Evolutionary conservation across 768 basidiomycete species (phyloP).

Genomic region (Lactarius sp.): DNA sequence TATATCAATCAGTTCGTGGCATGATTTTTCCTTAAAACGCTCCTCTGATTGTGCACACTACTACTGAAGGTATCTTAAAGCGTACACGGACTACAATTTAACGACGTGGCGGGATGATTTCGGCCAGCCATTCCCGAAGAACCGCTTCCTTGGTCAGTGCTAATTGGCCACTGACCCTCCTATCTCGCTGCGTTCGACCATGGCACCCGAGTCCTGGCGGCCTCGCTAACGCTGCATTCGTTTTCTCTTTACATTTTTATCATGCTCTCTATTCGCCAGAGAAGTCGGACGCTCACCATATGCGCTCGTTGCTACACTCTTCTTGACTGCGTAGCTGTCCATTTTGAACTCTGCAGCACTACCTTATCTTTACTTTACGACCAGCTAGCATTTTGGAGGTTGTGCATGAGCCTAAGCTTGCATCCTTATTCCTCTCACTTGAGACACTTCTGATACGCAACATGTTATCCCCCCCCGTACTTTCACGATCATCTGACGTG

Average conservation of each 20-base stretch:
- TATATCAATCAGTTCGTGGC: constrained; percentile 67
- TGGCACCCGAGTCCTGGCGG: not conserved
- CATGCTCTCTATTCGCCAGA: not conserved
- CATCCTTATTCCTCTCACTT: constrained; percentile 13
- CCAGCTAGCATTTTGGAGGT: constrained; percentile 3
- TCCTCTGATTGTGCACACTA: not conserved
- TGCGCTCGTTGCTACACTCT: not conserved
- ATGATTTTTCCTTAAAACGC: not conserved
- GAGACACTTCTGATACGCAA: constrained; percentile 4
- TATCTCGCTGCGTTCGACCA: not conserved
- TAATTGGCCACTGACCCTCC: constrained; percentile 22
- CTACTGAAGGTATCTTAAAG: constrained; percentile 49
- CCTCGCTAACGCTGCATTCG: not conserved
- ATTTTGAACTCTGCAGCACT: constrained; percentile 6
- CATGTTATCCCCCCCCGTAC: not conserved
- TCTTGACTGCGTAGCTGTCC: not conserved
- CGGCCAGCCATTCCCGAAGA: constrained; percentile 47
- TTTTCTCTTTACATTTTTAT: not conserved
- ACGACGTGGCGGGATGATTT: constrained; percentile 46
- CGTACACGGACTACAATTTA: constrained; percentile 64
- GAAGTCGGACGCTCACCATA: not conserved
- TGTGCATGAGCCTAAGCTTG: constrained; percentile 6
- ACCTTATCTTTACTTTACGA: constrained; percentile 5
- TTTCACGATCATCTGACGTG: constrained; percentile 3
- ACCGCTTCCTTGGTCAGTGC: constrained; percentile 42